A percentile compares a stretch with the other conserved stretches of the same genome.
Conservation (phyloP, 169 alveolate species). For the Cryptosporidium ryanae region DNA sequence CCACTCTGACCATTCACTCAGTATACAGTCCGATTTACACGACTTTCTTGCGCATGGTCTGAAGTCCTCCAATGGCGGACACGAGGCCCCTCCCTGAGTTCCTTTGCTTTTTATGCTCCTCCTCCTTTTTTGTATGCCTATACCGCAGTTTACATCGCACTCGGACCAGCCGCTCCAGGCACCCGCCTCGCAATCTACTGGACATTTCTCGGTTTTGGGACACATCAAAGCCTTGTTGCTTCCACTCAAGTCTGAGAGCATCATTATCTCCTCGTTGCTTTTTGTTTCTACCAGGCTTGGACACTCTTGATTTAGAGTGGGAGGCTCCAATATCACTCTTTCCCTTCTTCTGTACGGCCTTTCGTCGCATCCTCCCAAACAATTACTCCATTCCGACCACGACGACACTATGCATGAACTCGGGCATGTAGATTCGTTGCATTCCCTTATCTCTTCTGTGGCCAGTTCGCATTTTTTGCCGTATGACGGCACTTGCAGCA, state of each 20-base stretch:
- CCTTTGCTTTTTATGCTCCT: constrained; percentile 74
- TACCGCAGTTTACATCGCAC: constrained; percentile 78
- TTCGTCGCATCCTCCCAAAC: constrained; percentile 78
- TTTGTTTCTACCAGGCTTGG: constrained; percentile 1
- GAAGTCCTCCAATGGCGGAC: constrained; percentile 45
- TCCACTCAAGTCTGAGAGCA: too few species aligned
- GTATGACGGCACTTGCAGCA: constrained; percentile 23
- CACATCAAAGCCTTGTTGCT: not conserved
- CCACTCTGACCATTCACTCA: constrained; percentile 79
- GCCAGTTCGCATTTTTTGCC: constrained; percentile 22
- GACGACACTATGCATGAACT: constrained; percentile 76
- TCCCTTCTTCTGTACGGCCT: constrained; percentile 37
- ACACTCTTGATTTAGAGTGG: constrained; percentile 3
- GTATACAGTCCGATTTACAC: constrained; percentile 74
- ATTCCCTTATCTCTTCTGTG: constrained; percentile 46
- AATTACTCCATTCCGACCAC: constrained; percentile 81
- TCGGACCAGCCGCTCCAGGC: constrained; percentile 80
- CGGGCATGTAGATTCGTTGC: constrained; percentile 72
- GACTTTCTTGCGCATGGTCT: constrained; percentile 74
- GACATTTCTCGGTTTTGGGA: constrained; percentile 30
- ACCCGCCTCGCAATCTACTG: constrained; percentile 77
- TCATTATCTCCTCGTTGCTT: not conserved
- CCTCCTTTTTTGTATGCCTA: constrained; percentile 46
- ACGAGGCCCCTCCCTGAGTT: constrained; percentile 74
- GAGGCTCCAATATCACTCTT: constrained; percentile 29